Evolutionary conservation across 306 rosid species (phyloP), one percentile per base, ranked within the genome.

Genomic region (Trifolium repens): DNA sequence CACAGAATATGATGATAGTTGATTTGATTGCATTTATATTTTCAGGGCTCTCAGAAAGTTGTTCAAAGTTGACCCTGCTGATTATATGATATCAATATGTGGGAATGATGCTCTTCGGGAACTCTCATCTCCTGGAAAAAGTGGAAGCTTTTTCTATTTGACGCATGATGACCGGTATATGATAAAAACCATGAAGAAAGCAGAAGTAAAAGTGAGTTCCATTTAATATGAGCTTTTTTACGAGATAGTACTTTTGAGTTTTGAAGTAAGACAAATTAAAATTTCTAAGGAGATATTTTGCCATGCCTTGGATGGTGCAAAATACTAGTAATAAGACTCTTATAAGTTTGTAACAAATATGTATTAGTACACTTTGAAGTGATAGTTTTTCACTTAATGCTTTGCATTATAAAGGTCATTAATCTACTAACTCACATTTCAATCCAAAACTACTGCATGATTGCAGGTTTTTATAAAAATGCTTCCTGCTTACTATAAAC

Each of bases 61-160:
- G 83, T 94, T 94, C 80, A 88, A 90, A 82, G 99, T 94, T 34
- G 99, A 94, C 52, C 89, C 97, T 15, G 99, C 99, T n/a, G 99
- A 94, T 82, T 94, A 92, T 83, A 94, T 94, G 99, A 46, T 94
- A 69, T 94, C 99, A 5, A 85, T 94, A 76, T 94, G 99, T 26
- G 99, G 99, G 39, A 83, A 92, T 72, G 96, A 92, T 3, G 99
- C 99, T 16, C 96, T 94, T 37, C 78, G 99, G 16, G 97, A 92
- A 75, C 99, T 94, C 49, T 90, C 97, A 8, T 92, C 99, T 32
- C 99, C 99, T 10, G 99, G 99, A 58, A 94, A 94, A 85, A 91
- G 97, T 53, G 97, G 99, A 81, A 94, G 99, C 80, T 94, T 94
- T 80, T 94, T 94, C 82, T 94, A 94, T 79, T 81, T 94, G 80